Evolutionary conservation across 140 eudicot species (phyloP).

Genomic region (Ambrosia hybrid): DNA sequence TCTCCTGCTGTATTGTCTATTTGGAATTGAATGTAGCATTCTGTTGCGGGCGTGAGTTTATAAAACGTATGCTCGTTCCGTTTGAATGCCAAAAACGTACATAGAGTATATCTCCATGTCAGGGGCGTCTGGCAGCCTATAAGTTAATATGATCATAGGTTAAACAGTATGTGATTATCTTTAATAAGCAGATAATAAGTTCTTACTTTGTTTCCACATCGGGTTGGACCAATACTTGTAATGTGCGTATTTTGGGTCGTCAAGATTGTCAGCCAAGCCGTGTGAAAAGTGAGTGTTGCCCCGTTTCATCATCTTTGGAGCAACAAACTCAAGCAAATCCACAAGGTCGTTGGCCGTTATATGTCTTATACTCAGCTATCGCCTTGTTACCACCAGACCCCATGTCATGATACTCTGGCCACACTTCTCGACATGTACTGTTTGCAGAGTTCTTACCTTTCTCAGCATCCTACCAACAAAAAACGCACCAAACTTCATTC

Average conservation of each 20-base stretch:
- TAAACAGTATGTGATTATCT: background rate
- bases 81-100: constrained; percentile 91
- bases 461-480: constrained; percentile 58
- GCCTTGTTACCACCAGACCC: constrained; percentile 76
- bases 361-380: constrained; percentile 69
- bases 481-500: background rate
- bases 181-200: background rate
- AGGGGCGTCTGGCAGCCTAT: constrained; percentile 86
- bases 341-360: constrained; percentile 75
- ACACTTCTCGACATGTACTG: constrained; percentile 72
- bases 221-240: constrained; percentile 95
- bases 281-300: constrained; percentile 75
- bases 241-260: constrained; percentile 83
- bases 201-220: constrained; percentile 82
- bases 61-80: constrained; percentile 87
- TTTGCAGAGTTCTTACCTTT: constrained; percentile 74
- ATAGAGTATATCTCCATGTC: constrained; percentile 86
- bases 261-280: constrained; percentile 81
- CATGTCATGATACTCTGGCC: constrained; percentile 99
- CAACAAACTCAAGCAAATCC: constrained; percentile 80
- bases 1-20: constrained; percentile 70
- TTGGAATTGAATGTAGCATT: constrained; percentile 84
- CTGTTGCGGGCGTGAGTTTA: constrained; percentile 55
- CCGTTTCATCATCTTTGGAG: constrained; percentile 93
- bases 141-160: background rate